Evolutionary conservation across 306 rosid species (phyloP).

Genomic region (Inga leiocalycina): DNA sequence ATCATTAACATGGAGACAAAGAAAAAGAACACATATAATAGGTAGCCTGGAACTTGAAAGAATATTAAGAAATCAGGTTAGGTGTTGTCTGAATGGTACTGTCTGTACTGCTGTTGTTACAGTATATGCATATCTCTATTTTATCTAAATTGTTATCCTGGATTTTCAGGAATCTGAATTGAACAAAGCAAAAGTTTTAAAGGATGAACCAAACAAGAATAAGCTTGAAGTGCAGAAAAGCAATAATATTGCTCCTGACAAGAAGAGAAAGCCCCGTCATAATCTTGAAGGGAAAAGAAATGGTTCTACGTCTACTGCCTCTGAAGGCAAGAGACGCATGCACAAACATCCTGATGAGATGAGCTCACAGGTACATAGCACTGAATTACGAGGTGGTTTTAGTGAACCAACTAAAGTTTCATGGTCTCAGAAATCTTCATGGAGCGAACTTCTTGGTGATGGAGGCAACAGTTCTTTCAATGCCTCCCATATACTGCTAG

Average conservation of each 20-base stretch:
- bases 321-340: slow-evolving; percentile 33
- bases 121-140: slow-evolving; percentile 18
- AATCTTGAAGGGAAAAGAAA: slow-evolving; percentile 34
- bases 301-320: slow-evolving; percentile 30
- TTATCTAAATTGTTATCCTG: slow-evolving; percentile 25
- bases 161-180: slow-evolving; percentile 50
- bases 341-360: slow-evolving; percentile 33
- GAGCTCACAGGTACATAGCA: slow-evolving; percentile 37
- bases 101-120: neutral
- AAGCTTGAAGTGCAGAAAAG: slow-evolving; percentile 31
- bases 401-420: slow-evolving; percentile 45
- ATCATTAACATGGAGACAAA: slow-evolving; percentile 60
- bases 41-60: slow-evolving; percentile 43
- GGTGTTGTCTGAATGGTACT: slow-evolving; percentile 13
- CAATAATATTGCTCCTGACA: slow-evolving; percentile 37
- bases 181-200: slow-evolving; percentile 25
- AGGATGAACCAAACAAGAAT: slow-evolving; percentile 38
- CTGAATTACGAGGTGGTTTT: slow-evolving; percentile 38
- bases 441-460: slow-evolving; percentile 69
- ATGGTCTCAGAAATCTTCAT: slow-evolving; percentile 79
- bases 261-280: slow-evolving; percentile 51
- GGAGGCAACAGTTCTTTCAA: slow-evolving; percentile 51
- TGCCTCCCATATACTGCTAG: slow-evolving; percentile 50
- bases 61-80: slow-evolving; percentile 51
- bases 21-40: slow-evolving; percentile 32